Base-by-base conservation (phyloP, 2,329 filamentous ascomycete genomes). In the Pestalotiopsis sp. region DNA sequence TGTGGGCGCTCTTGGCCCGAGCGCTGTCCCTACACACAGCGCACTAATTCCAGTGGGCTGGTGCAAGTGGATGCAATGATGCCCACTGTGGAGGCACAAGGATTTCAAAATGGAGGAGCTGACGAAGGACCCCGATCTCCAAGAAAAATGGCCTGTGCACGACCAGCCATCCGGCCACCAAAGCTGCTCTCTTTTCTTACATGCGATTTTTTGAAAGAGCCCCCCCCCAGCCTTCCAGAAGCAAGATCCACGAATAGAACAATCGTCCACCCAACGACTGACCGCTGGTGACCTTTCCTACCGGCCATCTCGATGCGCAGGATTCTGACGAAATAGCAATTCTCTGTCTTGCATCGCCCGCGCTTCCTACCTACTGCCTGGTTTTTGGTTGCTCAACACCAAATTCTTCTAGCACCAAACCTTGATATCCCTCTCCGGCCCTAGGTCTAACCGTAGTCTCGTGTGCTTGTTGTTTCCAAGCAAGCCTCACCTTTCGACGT, bases 241-340 rank as follows among this genome's bases (percentile, higher is more conserved):
- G 27, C 59, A 36, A 61, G 27, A 36, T 61, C 59, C 59, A 61
- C 59, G 59, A 61, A 61, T 61, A 61, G 59, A 36, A 61, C 59
- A 38, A 17, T n/a, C 59, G 23, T 59, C 23, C 57, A 59, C 23
- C 11, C 57, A 25, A 59, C 56, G 20, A 45, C 45, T 52, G 45
- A 52, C 45, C 45, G 45, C 45, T n/a, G 27, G 45, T 52, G 45
- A 52, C 45, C 45, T 52, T 17, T 31, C 17, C 45, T 52, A 52
- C 45, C 45, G 45, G 45, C 45, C 45, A 52, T 52, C 45, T 52
- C 45, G 45, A 52, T 52, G 45, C 45, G 20, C 17, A 52, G 23
- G 57, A 59, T 27, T 31, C 57, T 59, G 57, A 59, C 57, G 57
- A 59, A 59, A 59, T 31, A 31, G 27, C 23, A 59, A 14, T 61